Conservation (phyloP, 2,329 filamentous ascomycete species). For the Cercospora sojina region DNA sequence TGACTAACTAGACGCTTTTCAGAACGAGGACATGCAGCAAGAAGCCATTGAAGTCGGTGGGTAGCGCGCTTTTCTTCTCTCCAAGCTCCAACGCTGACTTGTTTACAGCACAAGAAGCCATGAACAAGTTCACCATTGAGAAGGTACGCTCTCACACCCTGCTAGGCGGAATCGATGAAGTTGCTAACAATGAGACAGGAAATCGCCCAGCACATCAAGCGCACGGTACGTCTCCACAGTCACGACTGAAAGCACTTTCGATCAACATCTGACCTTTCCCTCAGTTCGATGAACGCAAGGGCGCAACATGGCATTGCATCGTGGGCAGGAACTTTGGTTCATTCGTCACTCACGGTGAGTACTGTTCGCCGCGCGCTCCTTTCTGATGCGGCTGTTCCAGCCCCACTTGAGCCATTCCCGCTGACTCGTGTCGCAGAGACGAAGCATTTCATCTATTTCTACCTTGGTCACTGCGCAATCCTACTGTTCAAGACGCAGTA, state of each 20-base stretch:
- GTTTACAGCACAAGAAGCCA: conserved; percentile 63
- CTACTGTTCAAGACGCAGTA: conserved; percentile 99
- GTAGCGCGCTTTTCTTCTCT: conserved; percentile 43
- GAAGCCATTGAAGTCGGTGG: conserved; percentile 94
- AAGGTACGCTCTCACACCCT: conserved; percentile 53
- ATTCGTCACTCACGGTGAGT: conserved; percentile 92
- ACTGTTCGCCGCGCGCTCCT: conserved; percentile 4
- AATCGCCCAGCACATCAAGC: conserved; percentile 94
- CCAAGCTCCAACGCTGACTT: conserved; percentile 20
- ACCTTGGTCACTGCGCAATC: conserved; percentile 97
- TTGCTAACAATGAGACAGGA: conserved; percentile 57
- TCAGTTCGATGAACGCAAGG: conserved; percentile 95
- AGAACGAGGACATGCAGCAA: conserved; percentile 97
- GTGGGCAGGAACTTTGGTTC: conserved; percentile 98
- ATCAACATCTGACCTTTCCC: conserved; percentile 6
- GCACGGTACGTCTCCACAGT: conserved; percentile 60
- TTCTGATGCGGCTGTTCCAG: background rate
- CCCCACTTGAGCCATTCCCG: conserved; percentile 1
- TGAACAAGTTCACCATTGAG: conserved; percentile 70
- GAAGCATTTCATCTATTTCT: conserved; percentile 99
- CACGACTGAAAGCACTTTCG: background rate
- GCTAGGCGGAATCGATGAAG: background rate
- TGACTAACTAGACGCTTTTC: conserved; percentile 13
- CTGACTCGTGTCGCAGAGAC: conserved; percentile 65
- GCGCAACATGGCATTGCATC: conserved; percentile 98